Evolutionary conservation across 495 filamentous ascomycete species (phyloP), one percentile per base, ranked within the genome.

Genomic region (Trichoderma orchidacearum): DNA sequence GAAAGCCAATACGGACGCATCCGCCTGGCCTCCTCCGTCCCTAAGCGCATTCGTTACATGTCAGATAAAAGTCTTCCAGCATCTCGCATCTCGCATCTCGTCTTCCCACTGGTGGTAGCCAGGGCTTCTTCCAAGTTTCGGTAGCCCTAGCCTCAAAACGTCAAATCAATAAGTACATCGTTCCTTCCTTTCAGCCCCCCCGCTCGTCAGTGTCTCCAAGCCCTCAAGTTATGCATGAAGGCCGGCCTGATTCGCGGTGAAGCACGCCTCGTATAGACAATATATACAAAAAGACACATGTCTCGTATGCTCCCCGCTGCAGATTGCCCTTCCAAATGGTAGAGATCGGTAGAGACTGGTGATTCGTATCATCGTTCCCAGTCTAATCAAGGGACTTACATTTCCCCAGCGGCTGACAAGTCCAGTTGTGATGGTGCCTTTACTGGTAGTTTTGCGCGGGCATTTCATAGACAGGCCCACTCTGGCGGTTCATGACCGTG

Each of bases 391-490:
- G n/a, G n/a, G n/a, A n/a, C n/a, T n/a, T n/a, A n/a, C n/a, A n/a
- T n/a, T n/a, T n/a, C n/a, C n/a, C n/a, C n/a, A n/a, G n/a, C n/a
- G n/a, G n/a, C n/a, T n/a, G n/a, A n/a, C n/a, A n/a, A n/a, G n/a
- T n/a, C n/a, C n/a, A n/a, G n/a, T n/a, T n/a, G n/a, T n/a, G n/a
- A n/a, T n/a, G n/a, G n/a, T n/a, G n/a, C 15, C 30, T 38, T 28
- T 32, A 57, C 13, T 32, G 56, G 56, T 57, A 57, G 13, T 23
- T 25, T 23, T 57, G 45, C 9, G 56, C 28, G 23, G 56, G 56
- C 56, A 57, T 57, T 50, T 57, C 56, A 23, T 57, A 57, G 3
- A 57, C 56, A 13, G 56, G 56, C 8, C 56, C 56, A 45, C 30
- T 18, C 35, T 34, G 30, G 23, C 31, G 45, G 48, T 18, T 18